Evolutionary conservation across 345 rosid genomes (phyloP).

Genomic region (Eucalyptus pumila): DNA sequence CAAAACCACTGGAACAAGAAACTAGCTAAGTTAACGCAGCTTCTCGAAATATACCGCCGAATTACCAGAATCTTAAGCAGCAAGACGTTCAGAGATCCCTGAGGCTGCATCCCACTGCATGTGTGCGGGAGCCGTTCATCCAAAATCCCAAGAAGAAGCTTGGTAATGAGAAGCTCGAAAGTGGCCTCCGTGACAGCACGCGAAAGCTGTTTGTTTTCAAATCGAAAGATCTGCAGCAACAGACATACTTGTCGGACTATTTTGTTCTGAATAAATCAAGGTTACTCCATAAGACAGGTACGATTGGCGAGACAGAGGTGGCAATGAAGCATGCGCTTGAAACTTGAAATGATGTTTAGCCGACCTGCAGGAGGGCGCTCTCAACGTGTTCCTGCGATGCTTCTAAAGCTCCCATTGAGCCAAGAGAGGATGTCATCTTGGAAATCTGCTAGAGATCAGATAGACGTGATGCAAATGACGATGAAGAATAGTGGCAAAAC

Average conservation of each 20-base stretch:
- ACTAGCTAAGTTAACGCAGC: neutral
- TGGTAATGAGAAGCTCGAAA: constrained; percentile 82
- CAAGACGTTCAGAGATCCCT: constrained; percentile 85
- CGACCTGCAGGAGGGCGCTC: constrained; percentile 98
- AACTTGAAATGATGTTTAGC: neutral
- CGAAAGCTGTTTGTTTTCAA: constrained; percentile 51
- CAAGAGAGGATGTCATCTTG: constrained; percentile 70
- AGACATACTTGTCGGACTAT: neutral
- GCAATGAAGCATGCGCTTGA: neutral
- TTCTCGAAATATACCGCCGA: neutral
- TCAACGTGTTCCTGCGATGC: constrained; percentile 93
- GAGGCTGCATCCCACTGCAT: constrained; percentile 95
- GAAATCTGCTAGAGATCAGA: constrained; percentile 46
- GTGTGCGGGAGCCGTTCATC: constrained; percentile 93
- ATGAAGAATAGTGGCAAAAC: neutral
- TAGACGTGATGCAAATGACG: neutral
- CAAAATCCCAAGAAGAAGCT: constrained; percentile 90
- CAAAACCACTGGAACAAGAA: neutral
- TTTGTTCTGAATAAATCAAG: neutral
- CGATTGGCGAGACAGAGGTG: neutral
- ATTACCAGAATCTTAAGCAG: constrained; percentile 95
- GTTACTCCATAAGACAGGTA: neutral
- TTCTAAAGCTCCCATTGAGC: constrained; percentile 84
- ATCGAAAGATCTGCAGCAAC: constrained; percentile 74
- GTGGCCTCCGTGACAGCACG: constrained; percentile 86